phyloP scores from a whole-genome alignment of 345 rosid species.

The Hibiscus tridactylites region DNA sequence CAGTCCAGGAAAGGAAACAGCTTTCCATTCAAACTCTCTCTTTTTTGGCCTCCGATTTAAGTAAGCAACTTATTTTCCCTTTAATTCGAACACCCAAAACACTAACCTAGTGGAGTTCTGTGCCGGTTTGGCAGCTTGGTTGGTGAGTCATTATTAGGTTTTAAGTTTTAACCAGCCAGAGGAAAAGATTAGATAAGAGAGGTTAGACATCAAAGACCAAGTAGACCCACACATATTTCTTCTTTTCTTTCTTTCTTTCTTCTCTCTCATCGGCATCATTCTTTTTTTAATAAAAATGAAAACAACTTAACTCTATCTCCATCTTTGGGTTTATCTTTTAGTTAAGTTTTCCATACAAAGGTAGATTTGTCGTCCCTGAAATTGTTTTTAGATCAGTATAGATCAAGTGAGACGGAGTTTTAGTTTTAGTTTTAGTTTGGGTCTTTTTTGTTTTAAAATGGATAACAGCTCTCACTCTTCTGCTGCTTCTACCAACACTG shows the following conservation, averaged over 20 bases:
- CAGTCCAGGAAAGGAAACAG: not conserved
- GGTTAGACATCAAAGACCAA: not conserved
- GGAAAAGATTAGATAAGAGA: not conserved
- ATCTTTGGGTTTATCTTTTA: conserved; percentile 7
- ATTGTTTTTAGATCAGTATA: conserved; percentile 10
- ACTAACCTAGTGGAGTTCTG: not conserved
- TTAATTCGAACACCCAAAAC: not conserved
- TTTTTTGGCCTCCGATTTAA: not conserved
- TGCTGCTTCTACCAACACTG: conserved; percentile 33
- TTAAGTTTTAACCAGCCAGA: not conserved
- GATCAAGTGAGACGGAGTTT: not conserved
- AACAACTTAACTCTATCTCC: not conserved
- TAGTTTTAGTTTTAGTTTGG: not conserved
- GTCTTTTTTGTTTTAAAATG: conserved; percentile 19
- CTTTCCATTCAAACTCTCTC: not conserved
- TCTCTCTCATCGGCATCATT: not conserved
- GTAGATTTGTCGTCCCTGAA: conserved; percentile 3
- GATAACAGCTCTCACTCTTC: conserved; percentile 54
- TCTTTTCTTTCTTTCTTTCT: not conserved
- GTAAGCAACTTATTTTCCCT: too few species aligned
- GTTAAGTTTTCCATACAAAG: not conserved
- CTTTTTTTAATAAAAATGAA: not conserved
- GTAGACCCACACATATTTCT: not conserved
- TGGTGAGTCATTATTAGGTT: not conserved
- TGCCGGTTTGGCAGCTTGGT: not conserved